Percentiles rank a stretch among this genome's conserved stretches.
Evolutionary conservation across 345 rosid genomes (phyloP).

Genomic region (Eucalyptus cladocalyx): DNA sequence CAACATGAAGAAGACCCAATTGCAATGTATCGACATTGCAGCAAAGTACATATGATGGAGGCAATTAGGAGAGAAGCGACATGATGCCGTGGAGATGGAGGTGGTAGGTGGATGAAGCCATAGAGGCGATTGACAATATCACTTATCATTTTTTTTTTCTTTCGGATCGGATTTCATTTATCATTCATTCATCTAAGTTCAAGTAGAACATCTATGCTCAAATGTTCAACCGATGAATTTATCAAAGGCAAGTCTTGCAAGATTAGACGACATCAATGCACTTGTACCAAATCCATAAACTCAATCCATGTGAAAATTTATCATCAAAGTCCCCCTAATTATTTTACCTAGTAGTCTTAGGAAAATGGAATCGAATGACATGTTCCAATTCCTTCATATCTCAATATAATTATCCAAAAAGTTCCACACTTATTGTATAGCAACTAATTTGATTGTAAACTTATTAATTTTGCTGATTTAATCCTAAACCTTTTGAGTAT

Average conservation of each 20-base stretch:
- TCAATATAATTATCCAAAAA: neutral
- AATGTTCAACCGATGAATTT: neutral
- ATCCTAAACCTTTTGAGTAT: neutral
- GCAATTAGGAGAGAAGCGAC: neutral
- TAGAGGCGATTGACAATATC: neutral
- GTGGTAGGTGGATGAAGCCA: neutral
- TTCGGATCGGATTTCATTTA: rapidly evolving
- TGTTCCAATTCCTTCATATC: neutral
- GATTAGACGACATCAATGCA: neutral
- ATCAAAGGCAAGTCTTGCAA: neutral
- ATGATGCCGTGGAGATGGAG: neutral
- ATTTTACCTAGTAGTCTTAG: neutral
- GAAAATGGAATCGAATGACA: neutral
- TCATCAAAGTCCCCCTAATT: neutral
- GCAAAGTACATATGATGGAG: neutral
- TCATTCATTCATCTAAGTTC: neutral
- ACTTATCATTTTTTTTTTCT: neutral
- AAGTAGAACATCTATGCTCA: neutral
- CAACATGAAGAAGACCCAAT: neutral
- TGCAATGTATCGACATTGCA: neutral
- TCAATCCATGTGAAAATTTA: neutral
- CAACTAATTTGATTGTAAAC: neutral
- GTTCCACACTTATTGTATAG: rapidly evolving
- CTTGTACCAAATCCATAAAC: neutral
- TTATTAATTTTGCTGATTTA: neutral